These are phyloP conservation scores for Starmerella vaccinii DNA, from an alignment of 805 yeast genomes.

Conservation along the genomic window DNA sequence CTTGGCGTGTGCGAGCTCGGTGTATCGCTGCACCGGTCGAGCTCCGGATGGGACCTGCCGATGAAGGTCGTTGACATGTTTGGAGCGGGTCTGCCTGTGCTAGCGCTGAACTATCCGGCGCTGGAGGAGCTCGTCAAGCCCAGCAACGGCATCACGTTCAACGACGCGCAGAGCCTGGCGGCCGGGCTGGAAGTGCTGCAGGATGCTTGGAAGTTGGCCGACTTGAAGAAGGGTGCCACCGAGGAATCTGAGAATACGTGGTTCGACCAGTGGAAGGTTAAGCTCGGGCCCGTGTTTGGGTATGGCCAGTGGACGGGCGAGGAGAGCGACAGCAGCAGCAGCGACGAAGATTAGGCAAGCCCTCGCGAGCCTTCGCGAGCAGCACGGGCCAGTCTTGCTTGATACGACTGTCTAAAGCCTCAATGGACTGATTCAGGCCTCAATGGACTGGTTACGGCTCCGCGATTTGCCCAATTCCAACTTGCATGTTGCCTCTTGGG, in stretches of 20 bases:
- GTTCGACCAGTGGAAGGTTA: conserved; percentile 62
- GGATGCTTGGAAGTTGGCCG: conserved; percentile 29
- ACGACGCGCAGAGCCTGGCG: conserved; percentile 37
- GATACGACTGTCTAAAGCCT: too few relatives aligned
- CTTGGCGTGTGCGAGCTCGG: conserved; percentile 76
- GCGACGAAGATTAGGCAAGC: conserved; percentile 14
- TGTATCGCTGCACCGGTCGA: conserved; percentile 78
- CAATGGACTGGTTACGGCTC: too few relatives aligned
- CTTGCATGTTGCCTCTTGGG: too few relatives aligned
- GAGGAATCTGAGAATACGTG: conserved; percentile 60
- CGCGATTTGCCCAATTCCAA: too few relatives aligned
- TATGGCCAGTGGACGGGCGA: conserved; percentile 28
- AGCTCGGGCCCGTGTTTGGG: conserved; percentile 38
- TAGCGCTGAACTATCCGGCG: conserved; percentile 67
- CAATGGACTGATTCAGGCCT: too few relatives aligned
- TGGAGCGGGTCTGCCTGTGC: conserved; percentile 90
- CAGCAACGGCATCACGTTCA: conserved; percentile 59
- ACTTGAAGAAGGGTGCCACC: conserved; percentile 57
- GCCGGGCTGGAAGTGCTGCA: conserved; percentile 34
- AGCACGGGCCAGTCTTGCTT: too few relatives aligned
- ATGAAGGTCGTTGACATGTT: conserved; percentile 95
- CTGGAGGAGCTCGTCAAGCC: conserved; percentile 65
- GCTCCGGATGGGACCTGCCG: conserved; percentile 89
- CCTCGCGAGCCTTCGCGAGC: too few relatives aligned
- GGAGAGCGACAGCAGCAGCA: conserved; percentile 23